Evolutionary conservation across 441 rosid species (phyloP), one percentile per base, ranked within the genome.

Genomic region (Gossypium schwendimanii): DNA sequence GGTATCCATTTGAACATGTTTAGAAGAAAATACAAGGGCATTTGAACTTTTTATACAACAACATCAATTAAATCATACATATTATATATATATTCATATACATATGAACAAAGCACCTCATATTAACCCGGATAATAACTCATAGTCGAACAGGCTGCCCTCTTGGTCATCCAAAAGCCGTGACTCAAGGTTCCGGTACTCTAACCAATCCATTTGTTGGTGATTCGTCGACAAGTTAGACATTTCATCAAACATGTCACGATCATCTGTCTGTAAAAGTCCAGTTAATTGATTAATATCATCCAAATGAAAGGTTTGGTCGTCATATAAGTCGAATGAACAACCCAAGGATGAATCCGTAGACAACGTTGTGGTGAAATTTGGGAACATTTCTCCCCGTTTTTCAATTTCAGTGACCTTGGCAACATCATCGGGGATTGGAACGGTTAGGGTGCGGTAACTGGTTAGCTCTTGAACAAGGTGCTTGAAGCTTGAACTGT

Each of bases 391-490:
- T 50, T 67, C 71, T 15, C 5, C 45, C 52, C 44, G 41, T 1
- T 67, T 44, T 26, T 49, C 26, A 44, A 41, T 21, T 41, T 57
- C 55, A 7, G 8, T 39, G 24, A 9, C 15, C 24, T 71, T 12
- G 11, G 61, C 26, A 14, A 50, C 44, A 0, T 68, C 60, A 18
- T 50, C 60, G 6, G 45, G 60, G 10, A 15, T 31, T 11, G 59
- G 4, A 26, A 2, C 36, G 4, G 15, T 50, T 26, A 9, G 24
- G 45, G 3, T 52, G 41, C 50, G 74, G 28, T 24, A 41, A 2
- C 74, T 66, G 8, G 74, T 71, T 8, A 71, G 54, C 44, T 71
- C 74, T 9, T 71, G 74, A 57, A 71, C 74, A 58, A 71, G 66
- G 24, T 58, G 55, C 41, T 44, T 71, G 54, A 71, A 71, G 74